Conservation (phyloP, 75 land plant species). For the Cryptomeria japonica region DNA sequence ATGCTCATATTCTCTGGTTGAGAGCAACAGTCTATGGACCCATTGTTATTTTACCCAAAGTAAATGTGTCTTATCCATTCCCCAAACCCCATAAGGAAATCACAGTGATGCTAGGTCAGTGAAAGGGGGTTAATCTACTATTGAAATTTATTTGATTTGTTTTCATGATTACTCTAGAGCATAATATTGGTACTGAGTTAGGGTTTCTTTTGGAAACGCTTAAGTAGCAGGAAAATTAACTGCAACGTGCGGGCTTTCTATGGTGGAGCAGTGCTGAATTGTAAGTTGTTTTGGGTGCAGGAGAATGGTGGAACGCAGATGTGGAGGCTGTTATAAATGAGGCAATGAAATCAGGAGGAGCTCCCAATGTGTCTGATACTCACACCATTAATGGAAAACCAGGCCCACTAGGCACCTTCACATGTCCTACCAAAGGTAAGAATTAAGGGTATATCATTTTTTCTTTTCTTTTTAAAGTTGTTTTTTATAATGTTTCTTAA, state of each 20-base stretch:
- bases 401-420: constrained; percentile 65
- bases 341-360: constrained; percentile 52
- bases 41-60: constrained; percentile 6
- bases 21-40: constrained; percentile 20
- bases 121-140: background rate
- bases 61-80: constrained; percentile 9
- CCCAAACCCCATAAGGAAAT: constrained; percentile 15
- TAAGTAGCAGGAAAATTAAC: too few relatives aligned
- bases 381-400: constrained; percentile 90
- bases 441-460: too few relatives aligned
- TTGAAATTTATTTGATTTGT: background rate
- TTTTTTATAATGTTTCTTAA: too few relatives aligned
- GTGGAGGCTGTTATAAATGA: constrained; percentile 58
- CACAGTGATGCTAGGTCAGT: constrained; percentile 18
- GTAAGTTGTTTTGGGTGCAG: constrained; percentile 20
- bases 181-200: background rate
- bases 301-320: constrained; percentile 92
- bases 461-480: too few relatives aligned
- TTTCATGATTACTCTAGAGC: background rate
- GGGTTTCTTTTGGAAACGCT: too few relatives aligned
- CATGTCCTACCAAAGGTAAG: constrained; percentile 65
- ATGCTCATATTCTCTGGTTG: constrained; percentile 20
- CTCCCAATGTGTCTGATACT: constrained; percentile 72
- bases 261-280: too few relatives aligned
- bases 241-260: too few relatives aligned